These are phyloP conservation scores for Biscogniauxia mediterranea DNA, from an alignment of 2,329 filamentous ascomycete genomes.

Conservation along the genomic window DNA sequence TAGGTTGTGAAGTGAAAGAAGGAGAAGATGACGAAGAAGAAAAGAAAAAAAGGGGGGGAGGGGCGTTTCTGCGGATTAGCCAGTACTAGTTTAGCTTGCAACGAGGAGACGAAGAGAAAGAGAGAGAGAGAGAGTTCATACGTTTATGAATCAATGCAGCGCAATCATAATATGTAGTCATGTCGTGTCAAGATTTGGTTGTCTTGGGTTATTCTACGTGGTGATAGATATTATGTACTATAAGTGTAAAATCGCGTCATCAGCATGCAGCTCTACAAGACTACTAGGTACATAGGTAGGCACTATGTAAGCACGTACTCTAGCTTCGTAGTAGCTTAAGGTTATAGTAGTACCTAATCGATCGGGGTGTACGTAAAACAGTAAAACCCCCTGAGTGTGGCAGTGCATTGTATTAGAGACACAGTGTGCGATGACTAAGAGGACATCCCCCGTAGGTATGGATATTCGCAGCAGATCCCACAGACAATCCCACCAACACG, in stretches of 20 bases:
- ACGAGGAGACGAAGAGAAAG: neutral
- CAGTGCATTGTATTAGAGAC: slow-evolving; percentile 15
- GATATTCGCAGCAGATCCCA: neutral
- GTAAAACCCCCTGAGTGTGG: slow-evolving; percentile 25
- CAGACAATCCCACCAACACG: neutral
- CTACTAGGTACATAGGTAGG: neutral
- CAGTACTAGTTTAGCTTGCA: neutral
- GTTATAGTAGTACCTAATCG: neutral
- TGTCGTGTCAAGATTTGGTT: neutral
- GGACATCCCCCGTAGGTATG: slow-evolving; percentile 5
- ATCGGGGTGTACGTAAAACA: neutral
- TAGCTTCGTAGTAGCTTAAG: too few species aligned
- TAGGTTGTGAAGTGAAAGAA: neutral
- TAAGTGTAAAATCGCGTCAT: neutral
- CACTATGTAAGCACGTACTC: too few species aligned
- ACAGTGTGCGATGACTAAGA: slow-evolving; percentile 15
- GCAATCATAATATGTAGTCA: too few species aligned
- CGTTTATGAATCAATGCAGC: too few species aligned
- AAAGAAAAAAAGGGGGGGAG: too few species aligned
- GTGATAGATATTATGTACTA: neutral
- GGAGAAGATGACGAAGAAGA: too few species aligned
- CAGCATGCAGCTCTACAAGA: neutral
- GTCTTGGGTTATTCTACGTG: neutral
- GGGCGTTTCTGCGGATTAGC: neutral
- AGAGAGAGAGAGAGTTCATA: neutral